Evolutionary conservation across 2,329 filamentous ascomycete genomes (phyloP).

Genomic region (Colletotrichum sp.): DNA sequence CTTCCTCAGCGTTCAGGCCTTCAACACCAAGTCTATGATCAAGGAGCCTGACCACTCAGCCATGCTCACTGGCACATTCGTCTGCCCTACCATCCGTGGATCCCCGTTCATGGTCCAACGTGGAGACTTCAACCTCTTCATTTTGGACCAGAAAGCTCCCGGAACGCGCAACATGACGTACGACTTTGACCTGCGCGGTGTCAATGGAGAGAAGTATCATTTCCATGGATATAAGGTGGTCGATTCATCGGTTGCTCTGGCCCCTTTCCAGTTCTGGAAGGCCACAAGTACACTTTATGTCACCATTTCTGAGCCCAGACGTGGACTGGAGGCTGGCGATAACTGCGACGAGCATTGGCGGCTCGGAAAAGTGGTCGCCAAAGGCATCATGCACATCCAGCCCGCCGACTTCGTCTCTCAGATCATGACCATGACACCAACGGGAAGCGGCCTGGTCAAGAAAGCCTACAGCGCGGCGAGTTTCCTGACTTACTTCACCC

Average conservation of each 20-base stretch:
- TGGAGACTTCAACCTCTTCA: slow-evolving; percentile 64
- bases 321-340: slow-evolving; percentile 30
- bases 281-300: slow-evolving; percentile 68
- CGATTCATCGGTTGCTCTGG: slow-evolving; percentile 63
- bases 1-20: slow-evolving; percentile 63
- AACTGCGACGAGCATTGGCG: slow-evolving; percentile 42
- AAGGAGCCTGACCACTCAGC: slow-evolving; percentile 53
- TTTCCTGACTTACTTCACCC: slow-evolving; percentile 62
- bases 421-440: slow-evolving; percentile 56
- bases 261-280: slow-evolving; percentile 62
- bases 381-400: slow-evolving; percentile 63
- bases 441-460: slow-evolving; percentile 49
- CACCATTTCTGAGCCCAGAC: slow-evolving; percentile 51
- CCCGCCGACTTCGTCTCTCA: slow-evolving; percentile 60
- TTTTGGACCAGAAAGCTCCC: slow-evolving; percentile 54
- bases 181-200: slow-evolving; percentile 64
- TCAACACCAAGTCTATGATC: slow-evolving; percentile 54
- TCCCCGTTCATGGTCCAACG: slow-evolving; percentile 66
- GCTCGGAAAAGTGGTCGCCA: slow-evolving; percentile 53
- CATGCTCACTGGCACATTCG: slow-evolving; percentile 64
- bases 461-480: slow-evolving; percentile 49
- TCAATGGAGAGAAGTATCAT: slow-evolving; percentile 55
- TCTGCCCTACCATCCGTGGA: slow-evolving; percentile 57
- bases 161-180: slow-evolving; percentile 66
- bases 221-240: slow-evolving; percentile 69